A percentile compares a stretch with the other conserved stretches of the same genome.
Evolutionary conservation across 1,139 yeast species (phyloP).

Genomic region (Blastobotrys malaysiensis): DNA sequence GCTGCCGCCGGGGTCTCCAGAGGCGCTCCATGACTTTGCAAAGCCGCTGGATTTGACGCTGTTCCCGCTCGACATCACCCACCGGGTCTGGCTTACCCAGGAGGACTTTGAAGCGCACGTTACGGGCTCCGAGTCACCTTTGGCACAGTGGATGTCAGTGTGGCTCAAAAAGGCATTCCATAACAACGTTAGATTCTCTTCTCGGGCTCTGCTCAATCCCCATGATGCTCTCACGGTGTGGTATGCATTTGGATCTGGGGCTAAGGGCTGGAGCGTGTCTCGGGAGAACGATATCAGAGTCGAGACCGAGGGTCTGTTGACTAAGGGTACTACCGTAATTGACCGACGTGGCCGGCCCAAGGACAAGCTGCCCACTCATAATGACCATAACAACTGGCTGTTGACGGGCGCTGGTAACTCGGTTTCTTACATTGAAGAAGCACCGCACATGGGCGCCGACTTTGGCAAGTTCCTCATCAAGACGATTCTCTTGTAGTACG

Average conservation of each 20-base stretch:
- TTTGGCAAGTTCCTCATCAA: conserved; percentile 15
- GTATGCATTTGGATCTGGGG: conserved; percentile 19
- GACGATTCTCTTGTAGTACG: neutral
- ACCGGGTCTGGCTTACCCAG: conserved; percentile 28
- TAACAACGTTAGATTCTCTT: conserved; percentile 25
- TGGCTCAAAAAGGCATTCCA: conserved; percentile 35
- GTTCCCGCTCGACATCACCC: conserved; percentile 39
- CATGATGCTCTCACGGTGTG: conserved; percentile 41
- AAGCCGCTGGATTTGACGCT: conserved; percentile 30
- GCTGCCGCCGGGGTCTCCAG: conserved; percentile 26
- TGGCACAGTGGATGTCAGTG: conserved; percentile 33
- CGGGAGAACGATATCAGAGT: conserved; percentile 34
- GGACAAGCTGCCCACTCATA: conserved; percentile 14
- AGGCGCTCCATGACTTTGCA: conserved; percentile 15
- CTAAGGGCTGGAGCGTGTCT: conserved; percentile 27
- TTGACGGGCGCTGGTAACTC: conserved; percentile 26
- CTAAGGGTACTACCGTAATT: conserved; percentile 34
- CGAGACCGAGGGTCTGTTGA: conserved; percentile 37
- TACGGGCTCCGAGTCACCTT: conserved; percentile 23
- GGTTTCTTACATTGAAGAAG: conserved; percentile 25
- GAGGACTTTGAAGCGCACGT: conserved; percentile 20
- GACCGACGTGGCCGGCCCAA: conserved; percentile 35
- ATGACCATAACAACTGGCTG: conserved; percentile 30
- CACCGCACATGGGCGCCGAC: conserved; percentile 22
- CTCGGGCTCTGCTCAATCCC: conserved; percentile 26